Base-by-base conservation (phyloP, 1,284 basidiomycete genomes). In the Cryptococcus depauperatus region DNA sequence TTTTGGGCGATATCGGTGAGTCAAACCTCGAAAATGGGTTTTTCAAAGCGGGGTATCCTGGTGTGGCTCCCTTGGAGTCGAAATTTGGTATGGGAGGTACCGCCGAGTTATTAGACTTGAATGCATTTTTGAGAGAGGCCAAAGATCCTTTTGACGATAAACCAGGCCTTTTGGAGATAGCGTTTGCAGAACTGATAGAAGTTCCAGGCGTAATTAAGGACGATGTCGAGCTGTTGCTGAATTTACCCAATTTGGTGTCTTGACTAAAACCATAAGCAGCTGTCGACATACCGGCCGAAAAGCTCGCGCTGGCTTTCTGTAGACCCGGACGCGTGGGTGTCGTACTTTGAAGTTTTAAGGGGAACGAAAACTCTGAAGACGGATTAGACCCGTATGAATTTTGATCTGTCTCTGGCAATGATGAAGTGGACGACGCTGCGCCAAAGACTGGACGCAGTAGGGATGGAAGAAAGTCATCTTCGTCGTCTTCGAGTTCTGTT, bases 101-200 rank as follows among this genome's bases (percentile, higher is more conserved):
- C 5, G 61, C 51, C 14, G 52, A 34, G 21, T 48, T 43, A 3
- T 43, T 37, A 4, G 51, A 46, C 69, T 87, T 90, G 77, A 92
- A 90, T 4, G 86, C 85, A 64, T 89, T 89, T 42, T 85, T 81
- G 46, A 92, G 79, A 7, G 84, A 89, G 1, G 50, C 50, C 0
- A 85, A 87, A 1, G 85, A 72, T 55, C 90, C 90, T 73, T 89
- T 89, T 37, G 39, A 27, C 1, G 50, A 46, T 0, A 85, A 87
- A 1, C 84, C 71, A 54, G 89, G 89, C 73, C 88, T 88, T 39
- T 80, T 75, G 2, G 51, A 47, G 3, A 67, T 48, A 14, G 63
- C 57, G 0, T 58, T 57, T 0, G 46, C 43, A 0, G 57, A 59
- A 13, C 54, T 48, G 22, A 63, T 56, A 16, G 55, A 57, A 2